Conservation (phyloP, 2,329 filamentous ascomycete species). For the Neonectria coccinea region DNA sequence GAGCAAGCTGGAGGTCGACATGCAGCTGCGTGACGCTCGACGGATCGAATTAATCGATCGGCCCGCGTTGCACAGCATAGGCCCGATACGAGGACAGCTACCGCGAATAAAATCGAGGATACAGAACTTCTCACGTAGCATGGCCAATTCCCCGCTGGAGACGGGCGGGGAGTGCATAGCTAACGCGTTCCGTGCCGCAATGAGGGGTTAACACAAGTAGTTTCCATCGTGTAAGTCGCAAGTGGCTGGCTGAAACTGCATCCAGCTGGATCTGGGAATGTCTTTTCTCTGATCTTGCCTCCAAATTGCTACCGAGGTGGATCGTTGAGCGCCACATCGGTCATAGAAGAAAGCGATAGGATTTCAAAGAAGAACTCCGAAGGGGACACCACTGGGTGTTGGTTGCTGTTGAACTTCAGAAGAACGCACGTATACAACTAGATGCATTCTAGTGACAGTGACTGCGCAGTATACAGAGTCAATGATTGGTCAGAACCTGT, state of each 20-base stretch:
- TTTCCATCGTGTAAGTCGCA: background rate
- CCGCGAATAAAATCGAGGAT: background rate
- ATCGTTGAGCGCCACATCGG: background rate
- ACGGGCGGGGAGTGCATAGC: background rate
- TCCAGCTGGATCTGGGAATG: background rate
- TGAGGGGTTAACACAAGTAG: background rate
- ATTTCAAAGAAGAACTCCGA: background rate
- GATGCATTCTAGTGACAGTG: background rate
- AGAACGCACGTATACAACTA: background rate
- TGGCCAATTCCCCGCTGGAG: background rate
- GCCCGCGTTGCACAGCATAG: background rate
- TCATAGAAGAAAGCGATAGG: background rate
- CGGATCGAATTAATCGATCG: background rate
- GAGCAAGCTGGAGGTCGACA: background rate
- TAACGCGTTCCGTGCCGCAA: background rate
- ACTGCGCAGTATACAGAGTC: no score
- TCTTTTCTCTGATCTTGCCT: background rate
- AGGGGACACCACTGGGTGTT: background rate
- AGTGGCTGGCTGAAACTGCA: background rate
- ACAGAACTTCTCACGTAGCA: background rate
- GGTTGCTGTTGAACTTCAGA: background rate
- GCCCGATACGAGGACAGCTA: background rate
- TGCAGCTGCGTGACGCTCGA: background rate
- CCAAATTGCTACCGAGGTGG: background rate
- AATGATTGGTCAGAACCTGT: background rate